Percentiles rank a stretch among this genome's conserved stretches.
Conservation (phyloP, 805 yeast species). For the Kuraishia piskuri region DNA sequence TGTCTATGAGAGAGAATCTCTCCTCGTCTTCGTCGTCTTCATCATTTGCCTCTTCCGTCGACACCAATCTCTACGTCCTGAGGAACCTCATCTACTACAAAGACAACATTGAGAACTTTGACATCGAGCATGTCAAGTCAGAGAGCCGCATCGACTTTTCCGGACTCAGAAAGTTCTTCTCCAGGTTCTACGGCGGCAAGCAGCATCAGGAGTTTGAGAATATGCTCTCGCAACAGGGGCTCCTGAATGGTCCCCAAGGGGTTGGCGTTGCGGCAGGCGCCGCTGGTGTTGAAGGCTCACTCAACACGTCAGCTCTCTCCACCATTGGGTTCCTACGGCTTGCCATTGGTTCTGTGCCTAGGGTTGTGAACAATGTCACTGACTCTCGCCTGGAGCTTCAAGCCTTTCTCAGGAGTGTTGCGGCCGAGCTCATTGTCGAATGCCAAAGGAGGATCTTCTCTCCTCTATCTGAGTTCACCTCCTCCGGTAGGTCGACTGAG, state of each 20-base stretch:
- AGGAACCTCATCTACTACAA: slow-evolving; percentile 65
- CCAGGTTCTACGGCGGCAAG: slow-evolving; percentile 20
- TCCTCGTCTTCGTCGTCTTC: slow-evolving; percentile 36
- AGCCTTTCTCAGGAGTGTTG: slow-evolving; percentile 59
- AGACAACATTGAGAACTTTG: slow-evolving; percentile 63
- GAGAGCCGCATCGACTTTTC: slow-evolving; percentile 78
- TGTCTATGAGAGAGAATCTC: slow-evolving; percentile 49
- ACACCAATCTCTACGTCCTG: slow-evolving; percentile 58
- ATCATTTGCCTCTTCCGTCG: slow-evolving; percentile 21
- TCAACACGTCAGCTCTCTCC: too few species aligned
- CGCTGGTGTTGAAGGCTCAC: neutral
- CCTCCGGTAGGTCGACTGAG: neutral
- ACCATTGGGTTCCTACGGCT: slow-evolving; percentile 12
- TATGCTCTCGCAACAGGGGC: neutral
- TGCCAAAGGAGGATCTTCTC: slow-evolving; percentile 40
- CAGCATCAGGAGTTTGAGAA: slow-evolving; percentile 12
- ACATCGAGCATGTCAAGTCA: slow-evolving; percentile 64
- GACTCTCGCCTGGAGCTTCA: slow-evolving; percentile 72
- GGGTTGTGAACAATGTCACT: slow-evolving; percentile 70
- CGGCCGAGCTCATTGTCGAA: slow-evolving; percentile 58
- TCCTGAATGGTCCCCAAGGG: neutral
- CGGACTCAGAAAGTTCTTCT: slow-evolving; percentile 48
- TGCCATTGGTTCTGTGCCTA: slow-evolving; percentile 58
- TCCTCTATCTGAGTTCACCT: slow-evolving; percentile 25
- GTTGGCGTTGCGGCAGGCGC: slow-evolving; percentile 10